These are phyloP conservation scores for Fusarium kyushuense DNA, from an alignment of 2,329 filamentous ascomycete genomes.

Conservation along the genomic window DNA sequence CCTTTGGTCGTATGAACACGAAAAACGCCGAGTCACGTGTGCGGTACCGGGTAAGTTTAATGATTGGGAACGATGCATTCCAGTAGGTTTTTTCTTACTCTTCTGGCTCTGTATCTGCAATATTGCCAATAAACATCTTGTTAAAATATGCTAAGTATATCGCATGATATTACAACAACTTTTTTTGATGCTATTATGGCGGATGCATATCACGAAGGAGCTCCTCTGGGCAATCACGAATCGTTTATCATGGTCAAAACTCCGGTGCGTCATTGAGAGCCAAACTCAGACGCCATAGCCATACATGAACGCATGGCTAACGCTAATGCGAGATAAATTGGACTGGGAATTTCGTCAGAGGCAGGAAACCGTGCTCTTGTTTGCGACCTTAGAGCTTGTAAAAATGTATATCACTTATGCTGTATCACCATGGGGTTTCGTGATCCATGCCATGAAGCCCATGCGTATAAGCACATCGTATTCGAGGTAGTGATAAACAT, in stretches of 20 bases:
- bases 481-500: neutral
- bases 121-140: neutral
- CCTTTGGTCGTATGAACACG: constrained; percentile 17
- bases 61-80: neutral
- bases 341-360: neutral
- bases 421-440: neutral
- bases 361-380: neutral
- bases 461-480: neutral
- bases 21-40: constrained; percentile 49
- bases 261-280: neutral
- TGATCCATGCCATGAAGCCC: neutral
- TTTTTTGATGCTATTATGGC: too few species aligned
- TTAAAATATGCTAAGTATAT: too few species aligned
- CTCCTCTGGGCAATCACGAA: too few species aligned
- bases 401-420: neutral
- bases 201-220: neutral
- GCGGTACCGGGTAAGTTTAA: neutral
- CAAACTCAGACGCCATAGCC: neutral
- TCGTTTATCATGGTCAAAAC: too few species aligned
- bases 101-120: neutral
- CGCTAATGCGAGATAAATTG: neutral
- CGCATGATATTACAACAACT: too few species aligned
- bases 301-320: neutral
- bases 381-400: neutral
- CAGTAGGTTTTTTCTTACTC: neutral